Evolutionary conservation across 805 yeast genomes (phyloP), one percentile per base, ranked within the genome.

Genomic region (Schwanniomyces pseudopolymorphus): DNA sequence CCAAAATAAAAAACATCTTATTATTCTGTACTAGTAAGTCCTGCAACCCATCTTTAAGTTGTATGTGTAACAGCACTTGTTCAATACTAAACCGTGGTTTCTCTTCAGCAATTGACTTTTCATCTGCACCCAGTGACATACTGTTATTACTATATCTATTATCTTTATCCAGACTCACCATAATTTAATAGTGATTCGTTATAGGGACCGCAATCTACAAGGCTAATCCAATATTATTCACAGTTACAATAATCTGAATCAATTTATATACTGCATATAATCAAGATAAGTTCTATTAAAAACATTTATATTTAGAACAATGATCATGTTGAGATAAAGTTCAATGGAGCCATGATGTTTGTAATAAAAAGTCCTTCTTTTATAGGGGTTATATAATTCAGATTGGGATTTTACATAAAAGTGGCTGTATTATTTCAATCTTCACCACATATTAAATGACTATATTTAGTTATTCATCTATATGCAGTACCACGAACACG

Each of bases 61-160:
- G 63, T 49, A 71, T 71, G 45, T 70, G 76, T 11, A 72, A 63
- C 50, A 63, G 75, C 3, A 72, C 77, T 17, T 61, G 60, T 44
- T 72, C 76, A 9, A 72, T 48, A 5, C 56, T 59, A 43, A 68
- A 64, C 5, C 50, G 19, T 5, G 51, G 51, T 27, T 33, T 11
- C 14, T 33, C 33, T 13, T 25, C 35, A n/a, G 20, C 33, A 17
- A 41, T 28, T 20, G 33, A 13, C 37, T 17, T 21, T n/a, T 14
- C 25, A 11, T 28, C 33, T 20, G 39, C 3, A 36, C 8, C n/a
- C 14, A 36, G 4, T 3, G 39, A 20, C n/a, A 11, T 10, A 20
- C 4, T 11, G 13, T 3, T 14, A 7, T 31, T 20, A 14, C 16
- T 5, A 16, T 14, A 31, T 9, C 11, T 10, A 31, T 8, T 31